phyloP scores from a whole-genome alignment of 1,284 basidiomycete species.

The Ustilago sp. region DNA sequence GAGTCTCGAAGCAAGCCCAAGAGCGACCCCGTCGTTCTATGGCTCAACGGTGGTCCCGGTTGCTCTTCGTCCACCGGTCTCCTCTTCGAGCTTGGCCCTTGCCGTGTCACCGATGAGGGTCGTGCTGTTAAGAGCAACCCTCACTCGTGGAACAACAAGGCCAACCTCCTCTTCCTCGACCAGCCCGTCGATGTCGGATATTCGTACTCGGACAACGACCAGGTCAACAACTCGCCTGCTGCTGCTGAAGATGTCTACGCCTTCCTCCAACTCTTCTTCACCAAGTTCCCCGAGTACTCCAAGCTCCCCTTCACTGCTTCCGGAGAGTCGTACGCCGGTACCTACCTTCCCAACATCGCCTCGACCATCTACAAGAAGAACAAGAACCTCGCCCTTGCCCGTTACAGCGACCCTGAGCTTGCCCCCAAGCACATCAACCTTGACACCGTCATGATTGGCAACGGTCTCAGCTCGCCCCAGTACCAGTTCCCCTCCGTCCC shows the following conservation, averaged over 20 bases:
- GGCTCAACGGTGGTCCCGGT: slow-evolving; percentile 87
- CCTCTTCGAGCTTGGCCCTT: slow-evolving; percentile 90
- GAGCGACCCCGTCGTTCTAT: slow-evolving; percentile 83
- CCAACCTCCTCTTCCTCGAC: slow-evolving; percentile 80
- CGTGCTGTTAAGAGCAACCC: slow-evolving; percentile 79
- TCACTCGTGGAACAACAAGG: slow-evolving; percentile 82
- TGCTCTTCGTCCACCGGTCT: slow-evolving; percentile 71
- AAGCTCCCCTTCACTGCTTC: slow-evolving; percentile 69
- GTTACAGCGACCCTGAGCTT: slow-evolving; percentile 33
- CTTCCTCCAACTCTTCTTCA: slow-evolving; percentile 87
- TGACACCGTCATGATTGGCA: slow-evolving; percentile 66
- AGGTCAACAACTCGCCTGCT: slow-evolving; percentile 79
- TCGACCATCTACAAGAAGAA: slow-evolving; percentile 65
- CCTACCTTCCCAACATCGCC: slow-evolving; percentile 66
- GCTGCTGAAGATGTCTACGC: slow-evolving; percentile 87
- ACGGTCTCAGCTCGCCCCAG: slow-evolving; percentile 64
- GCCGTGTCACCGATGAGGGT: slow-evolving; percentile 78
- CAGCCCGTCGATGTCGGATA: slow-evolving; percentile 84
- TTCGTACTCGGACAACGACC: slow-evolving; percentile 81
- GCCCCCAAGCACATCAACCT: slow-evolving; percentile 64
- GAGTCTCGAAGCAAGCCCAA: slow-evolving; percentile 80
- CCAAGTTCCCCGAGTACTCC: slow-evolving; percentile 69
- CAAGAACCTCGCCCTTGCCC: slow-evolving; percentile 56
- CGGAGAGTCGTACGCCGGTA: slow-evolving; percentile 78
- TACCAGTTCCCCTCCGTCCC: slow-evolving; percentile 74